These are phyloP conservation scores for Xerocomus nothofagi DNA, from an alignment of 1,284 basidiomycete genomes.

Conservation along the genomic window DNA sequence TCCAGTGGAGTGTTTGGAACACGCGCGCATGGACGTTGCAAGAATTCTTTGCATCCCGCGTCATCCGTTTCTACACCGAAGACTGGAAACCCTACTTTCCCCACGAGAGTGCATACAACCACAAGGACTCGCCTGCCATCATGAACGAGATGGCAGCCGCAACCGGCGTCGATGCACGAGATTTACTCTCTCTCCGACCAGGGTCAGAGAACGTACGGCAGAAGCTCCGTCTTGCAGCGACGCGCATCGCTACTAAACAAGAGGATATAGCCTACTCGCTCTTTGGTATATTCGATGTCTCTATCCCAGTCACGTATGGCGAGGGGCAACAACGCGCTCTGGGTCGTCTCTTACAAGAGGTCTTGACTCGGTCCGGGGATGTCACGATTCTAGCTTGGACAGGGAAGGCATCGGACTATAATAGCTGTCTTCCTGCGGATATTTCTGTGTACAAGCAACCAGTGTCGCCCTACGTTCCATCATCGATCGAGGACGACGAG, in stretches of 20 bases:
- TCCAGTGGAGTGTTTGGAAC: not conserved
- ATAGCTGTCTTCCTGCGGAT: conserved; percentile 5
- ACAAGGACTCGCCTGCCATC: not conserved
- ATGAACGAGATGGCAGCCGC: not conserved
- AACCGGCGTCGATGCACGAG: not conserved
- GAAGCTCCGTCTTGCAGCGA: conserved; percentile 2
- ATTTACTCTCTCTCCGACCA: not conserved
- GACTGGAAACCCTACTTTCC: not conserved
- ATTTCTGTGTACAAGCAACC: not conserved
- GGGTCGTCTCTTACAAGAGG: not conserved
- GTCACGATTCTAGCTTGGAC: conserved; percentile 1
- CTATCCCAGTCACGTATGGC: conserved; percentile 1
- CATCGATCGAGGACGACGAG: not conserved
- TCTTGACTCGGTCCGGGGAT: conserved; percentile 1
- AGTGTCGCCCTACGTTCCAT: not conserved
- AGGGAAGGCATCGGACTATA: not conserved
- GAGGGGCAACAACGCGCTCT: not conserved
- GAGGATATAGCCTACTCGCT: conserved; percentile 4
- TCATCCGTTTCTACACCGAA: not conserved
- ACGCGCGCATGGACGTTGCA: conserved; percentile 4
- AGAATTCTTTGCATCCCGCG: not conserved
- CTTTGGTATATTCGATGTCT: conserved; percentile 1
- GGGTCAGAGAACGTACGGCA: not conserved
- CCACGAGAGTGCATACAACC: not conserved
- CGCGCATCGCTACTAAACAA: not conserved